Evolutionary conservation across 306 rosid species (phyloP).

Genomic region (Dryas octopetala): DNA sequence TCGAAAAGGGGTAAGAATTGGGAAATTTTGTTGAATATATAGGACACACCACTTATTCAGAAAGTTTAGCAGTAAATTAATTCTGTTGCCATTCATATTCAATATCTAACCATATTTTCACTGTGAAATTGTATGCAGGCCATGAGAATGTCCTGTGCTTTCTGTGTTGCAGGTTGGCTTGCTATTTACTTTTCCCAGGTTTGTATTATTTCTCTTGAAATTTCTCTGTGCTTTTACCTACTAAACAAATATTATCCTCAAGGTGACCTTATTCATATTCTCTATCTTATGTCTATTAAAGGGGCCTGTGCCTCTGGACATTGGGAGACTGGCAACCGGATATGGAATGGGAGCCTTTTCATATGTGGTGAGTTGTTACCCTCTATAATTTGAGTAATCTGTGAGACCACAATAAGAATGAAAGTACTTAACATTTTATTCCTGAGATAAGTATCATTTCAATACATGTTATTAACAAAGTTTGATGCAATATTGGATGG

Average conservation of each 20-base stretch:
- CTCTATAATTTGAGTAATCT: background rate
- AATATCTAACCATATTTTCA: constrained; percentile 4
- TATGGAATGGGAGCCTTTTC: constrained; percentile 97
- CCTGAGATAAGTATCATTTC: background rate
- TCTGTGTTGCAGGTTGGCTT: constrained; percentile 82
- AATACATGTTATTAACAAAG: constrained; percentile 1
- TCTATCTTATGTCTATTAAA: constrained; percentile 25
- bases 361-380: constrained; percentile 54
- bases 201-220: constrained; percentile 6
- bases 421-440: background rate
- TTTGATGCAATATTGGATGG: constrained; percentile 22
- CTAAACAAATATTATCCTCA: constrained; percentile 3
- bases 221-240: constrained; percentile 17
- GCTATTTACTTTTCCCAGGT: constrained; percentile 82
- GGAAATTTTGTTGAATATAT: constrained; percentile 6
- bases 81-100: constrained; percentile 8
- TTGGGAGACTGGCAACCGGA: constrained; percentile 93
- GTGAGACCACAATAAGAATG: background rate
- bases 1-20: constrained; percentile 67
- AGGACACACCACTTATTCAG: background rate
- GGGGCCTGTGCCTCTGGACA: constrained; percentile 68
- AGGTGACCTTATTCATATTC: constrained; percentile 20
- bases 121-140: constrained; percentile 54
- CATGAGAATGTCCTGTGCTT: constrained; percentile 73
- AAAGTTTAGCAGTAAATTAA: background rate